Evolutionary conservation across 169 alveolate genomes (phyloP).

Genomic region (Plasmodium billcollinsi): DNA sequence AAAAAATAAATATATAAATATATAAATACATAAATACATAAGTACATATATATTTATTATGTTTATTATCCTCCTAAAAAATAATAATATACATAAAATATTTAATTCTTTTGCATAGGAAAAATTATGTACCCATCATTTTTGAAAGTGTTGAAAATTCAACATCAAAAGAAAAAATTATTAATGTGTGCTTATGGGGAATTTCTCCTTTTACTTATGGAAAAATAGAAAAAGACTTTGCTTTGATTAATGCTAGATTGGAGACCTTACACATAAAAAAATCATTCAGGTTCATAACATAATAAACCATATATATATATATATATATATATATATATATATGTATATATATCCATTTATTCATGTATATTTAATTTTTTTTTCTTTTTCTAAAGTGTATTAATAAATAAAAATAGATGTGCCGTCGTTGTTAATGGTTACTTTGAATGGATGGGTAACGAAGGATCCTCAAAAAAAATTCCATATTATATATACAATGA

Average conservation of each 20-base stretch:
- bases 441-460: slow-evolving; percentile 38
- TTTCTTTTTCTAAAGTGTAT: slow-evolving; percentile 11
- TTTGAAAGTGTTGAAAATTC: slow-evolving; percentile 29
- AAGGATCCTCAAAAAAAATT: slow-evolving; percentile 15
- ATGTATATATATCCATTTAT: background rate
- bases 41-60: background rate
- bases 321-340: slow-evolving; percentile 12
- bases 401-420: slow-evolving; percentile 55
- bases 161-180: slow-evolving; percentile 11
- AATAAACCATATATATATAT: background rate
- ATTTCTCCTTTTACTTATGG: slow-evolving; percentile 22
- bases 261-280: slow-evolving; percentile 42
- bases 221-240: slow-evolving; percentile 29
- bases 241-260: slow-evolving; percentile 39
- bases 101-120: slow-evolving; percentile 31
- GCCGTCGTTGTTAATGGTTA: slow-evolving; percentile 57
- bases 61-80: background rate
- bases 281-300: slow-evolving; percentile 24
- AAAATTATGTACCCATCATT: slow-evolving; percentile 49
- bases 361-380: background rate
- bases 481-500: slow-evolving; percentile 48
- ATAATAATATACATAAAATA: slow-evolving; percentile 10
- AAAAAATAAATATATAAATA: background rate
- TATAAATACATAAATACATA: too few relatives aligned
- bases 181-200: slow-evolving; percentile 53